Conservation (phyloP, 225 moss, liverwort and hornwort species). For the Neckera pumila region DNA sequence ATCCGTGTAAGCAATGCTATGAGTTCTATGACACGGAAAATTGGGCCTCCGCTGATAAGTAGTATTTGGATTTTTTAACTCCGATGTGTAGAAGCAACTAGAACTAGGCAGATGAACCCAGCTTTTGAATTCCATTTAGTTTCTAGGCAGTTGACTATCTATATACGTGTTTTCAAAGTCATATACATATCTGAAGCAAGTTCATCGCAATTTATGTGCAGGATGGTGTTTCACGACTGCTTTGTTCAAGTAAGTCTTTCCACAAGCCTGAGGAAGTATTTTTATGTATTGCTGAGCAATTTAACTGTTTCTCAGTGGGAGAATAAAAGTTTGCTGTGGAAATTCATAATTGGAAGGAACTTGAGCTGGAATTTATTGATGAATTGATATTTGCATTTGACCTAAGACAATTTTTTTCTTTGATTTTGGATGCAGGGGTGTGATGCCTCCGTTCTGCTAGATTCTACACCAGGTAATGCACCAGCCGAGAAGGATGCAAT, state of each 20-base stretch:
- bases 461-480: not conserved
- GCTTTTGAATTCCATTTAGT: not conserved
- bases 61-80: not conserved
- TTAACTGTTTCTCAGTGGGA: not conserved
- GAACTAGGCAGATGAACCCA: no score
- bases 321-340: no score
- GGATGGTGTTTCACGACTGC: not conserved
- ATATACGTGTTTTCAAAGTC: not conserved
- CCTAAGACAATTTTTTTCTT: not conserved
- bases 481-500: conserved; percentile 6
- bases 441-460: conserved; percentile 16
- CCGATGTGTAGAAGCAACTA: not conserved
- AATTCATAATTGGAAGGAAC: not conserved
- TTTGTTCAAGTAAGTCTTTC: not conserved
- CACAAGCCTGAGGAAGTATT: not conserved
- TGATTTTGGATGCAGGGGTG: conserved; percentile 14
- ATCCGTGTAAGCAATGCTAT: not conserved
- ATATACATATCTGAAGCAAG: not conserved
- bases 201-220: not conserved
- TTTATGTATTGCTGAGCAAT: not conserved
- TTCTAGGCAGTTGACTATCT: not conserved
- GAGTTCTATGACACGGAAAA: not conserved
- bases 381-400: not conserved
- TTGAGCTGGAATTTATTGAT: not conserved
- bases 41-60: not conserved